These are phyloP conservation scores for Exophiala alcalophila DNA, from an alignment of 2,329 filamentous ascomycete species.

Conservation along the genomic window DNA sequence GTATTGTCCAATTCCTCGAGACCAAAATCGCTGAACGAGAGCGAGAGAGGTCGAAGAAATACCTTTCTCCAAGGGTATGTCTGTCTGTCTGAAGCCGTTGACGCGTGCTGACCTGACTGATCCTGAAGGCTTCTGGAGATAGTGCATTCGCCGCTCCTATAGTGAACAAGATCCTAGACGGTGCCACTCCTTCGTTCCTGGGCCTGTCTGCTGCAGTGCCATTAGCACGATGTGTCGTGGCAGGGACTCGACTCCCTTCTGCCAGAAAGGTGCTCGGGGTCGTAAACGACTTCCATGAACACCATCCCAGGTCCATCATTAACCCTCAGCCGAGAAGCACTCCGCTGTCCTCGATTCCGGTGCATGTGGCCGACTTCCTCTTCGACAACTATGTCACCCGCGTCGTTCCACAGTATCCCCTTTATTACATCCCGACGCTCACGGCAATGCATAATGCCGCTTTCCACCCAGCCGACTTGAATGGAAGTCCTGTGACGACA, in stretches of 20 bases:
- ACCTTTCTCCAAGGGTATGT: background rate
- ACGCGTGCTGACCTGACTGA: background rate
- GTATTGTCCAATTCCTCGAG: slow-evolving; percentile 11
- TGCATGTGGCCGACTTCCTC: slow-evolving; percentile 9
- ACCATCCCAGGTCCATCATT: slow-evolving; percentile 10
- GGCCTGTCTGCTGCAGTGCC: slow-evolving; percentile 3
- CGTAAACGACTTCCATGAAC: slow-evolving; percentile 10
- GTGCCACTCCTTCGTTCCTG: slow-evolving; percentile 8
- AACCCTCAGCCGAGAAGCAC: slow-evolving; percentile 9
- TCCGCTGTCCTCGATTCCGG: slow-evolving; percentile 6
- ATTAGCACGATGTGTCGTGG: slow-evolving; percentile 9
- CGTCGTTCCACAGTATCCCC: slow-evolving; percentile 13
- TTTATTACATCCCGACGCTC: slow-evolving; percentile 6
- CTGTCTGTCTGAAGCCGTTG: no score
- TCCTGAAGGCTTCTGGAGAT: no score
- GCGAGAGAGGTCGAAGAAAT: background rate
- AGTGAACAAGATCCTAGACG: slow-evolving; percentile 3
- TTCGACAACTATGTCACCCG: slow-evolving; percentile 10
- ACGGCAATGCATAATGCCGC: background rate
- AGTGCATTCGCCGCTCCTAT: background rate
- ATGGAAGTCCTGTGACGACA: background rate
- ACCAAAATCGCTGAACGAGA: slow-evolving; percentile 9
- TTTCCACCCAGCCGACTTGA: background rate
- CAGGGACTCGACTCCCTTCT: slow-evolving; percentile 11
- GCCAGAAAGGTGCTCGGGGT: slow-evolving; percentile 11